Percentiles rank a stretch among this genome's conserved stretches.
Evolutionary conservation across 2,329 filamentous ascomycete species (phyloP).

Genomic region (Botryotinia globosa): DNA sequence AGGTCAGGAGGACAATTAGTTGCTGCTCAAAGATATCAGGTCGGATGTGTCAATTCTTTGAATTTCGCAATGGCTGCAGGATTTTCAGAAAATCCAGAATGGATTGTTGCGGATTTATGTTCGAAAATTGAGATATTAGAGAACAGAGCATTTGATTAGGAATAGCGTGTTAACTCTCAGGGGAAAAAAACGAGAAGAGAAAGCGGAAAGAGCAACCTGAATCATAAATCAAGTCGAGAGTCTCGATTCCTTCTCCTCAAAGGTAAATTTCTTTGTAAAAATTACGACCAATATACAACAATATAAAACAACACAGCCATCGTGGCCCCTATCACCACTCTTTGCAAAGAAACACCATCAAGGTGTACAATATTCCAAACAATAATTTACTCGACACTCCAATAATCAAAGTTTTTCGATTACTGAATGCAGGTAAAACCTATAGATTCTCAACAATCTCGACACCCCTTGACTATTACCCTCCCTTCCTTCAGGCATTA

Average conservation of each 20-base stretch:
- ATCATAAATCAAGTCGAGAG: not conserved
- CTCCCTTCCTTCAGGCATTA: too few relatives aligned
- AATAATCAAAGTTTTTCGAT: too few relatives aligned
- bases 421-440: too few relatives aligned
- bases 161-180: not conserved
- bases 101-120: not conserved
- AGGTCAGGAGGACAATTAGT: too few relatives aligned
- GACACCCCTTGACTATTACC: rapidly evolving
- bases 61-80: not conserved
- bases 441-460: too few relatives aligned
- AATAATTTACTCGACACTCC: rapidly evolving
- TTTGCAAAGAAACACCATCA: not conserved
- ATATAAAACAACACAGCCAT: not conserved
- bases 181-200: not conserved
- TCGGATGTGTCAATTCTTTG: not conserved
- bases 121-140: not conserved
- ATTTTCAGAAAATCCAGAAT: not conserved
- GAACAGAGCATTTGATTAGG: rapidly evolving
- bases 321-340: not conserved
- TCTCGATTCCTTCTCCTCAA: not conserved
- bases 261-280: rapidly evolving
- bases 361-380: too few relatives aligned
- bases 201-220: not conserved
- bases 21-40: too few relatives aligned
- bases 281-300: not conserved